Evolutionary conservation across 2,329 filamentous ascomycete species (phyloP), one percentile per base, ranked within the genome.

Genomic region (Hortaea sp.): DNA sequence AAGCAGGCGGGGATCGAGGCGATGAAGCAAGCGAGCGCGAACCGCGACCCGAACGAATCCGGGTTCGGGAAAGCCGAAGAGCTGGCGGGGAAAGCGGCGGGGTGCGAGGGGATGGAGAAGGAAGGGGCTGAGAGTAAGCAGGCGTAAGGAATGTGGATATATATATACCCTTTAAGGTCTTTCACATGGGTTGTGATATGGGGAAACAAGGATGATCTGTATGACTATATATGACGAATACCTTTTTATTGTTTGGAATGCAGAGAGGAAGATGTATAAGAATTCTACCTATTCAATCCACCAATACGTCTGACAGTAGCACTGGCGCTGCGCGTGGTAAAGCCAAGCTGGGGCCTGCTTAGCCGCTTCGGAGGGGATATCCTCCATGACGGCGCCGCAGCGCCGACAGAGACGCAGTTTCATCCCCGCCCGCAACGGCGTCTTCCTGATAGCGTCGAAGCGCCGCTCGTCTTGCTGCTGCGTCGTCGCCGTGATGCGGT

Each of bases 51-150:
- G 1, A 55, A 63, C 2, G 58, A 63, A 5, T 67, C 75, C 39
- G 81, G 81, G 0, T 79, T 74, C 45, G 82, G 82, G 32, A 78
- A 75, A 57, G 70, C 72, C 2, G 82, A 87, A 61, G 77, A 85
- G 68, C 59, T 80, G 41, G 76, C 79, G 0, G 82, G 82, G 5
- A 77, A 76, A 57, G 64, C 75, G 0, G 74, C 78, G 0, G 82
- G 82, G 0, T 86, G 82, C 53, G 78, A 82, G 63, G 82, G 82
- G 0, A 85, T 86, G 82, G 68, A 76, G 63, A 71, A 73, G 45
- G 80, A 84, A 62, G 81, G 80, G 0, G 69, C 66, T 10, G 71
- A 68, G 12, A 81, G 76, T 42, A 59, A 60, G 58, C 49, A 30
- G 39, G 20, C 29, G 48, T 43, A 50, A 32, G 9, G 9, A 40